Evolutionary conservation across 768 basidiomycete genomes (phyloP), one percentile per base, ranked within the genome.

Genomic region (Hypholoma sublateritium): DNA sequence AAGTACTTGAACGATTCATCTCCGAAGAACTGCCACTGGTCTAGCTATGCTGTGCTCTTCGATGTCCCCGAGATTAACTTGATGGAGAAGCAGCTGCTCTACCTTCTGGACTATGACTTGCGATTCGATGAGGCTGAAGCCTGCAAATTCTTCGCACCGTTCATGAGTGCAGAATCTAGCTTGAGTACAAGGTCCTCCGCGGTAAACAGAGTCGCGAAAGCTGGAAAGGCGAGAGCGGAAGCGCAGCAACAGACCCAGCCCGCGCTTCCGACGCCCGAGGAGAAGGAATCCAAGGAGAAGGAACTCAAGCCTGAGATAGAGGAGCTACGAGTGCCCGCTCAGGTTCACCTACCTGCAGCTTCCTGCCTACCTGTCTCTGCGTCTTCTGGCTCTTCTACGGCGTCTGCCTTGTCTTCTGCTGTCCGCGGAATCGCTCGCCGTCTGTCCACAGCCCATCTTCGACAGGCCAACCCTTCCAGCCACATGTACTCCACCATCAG

Each of bases 1-100:
- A 99, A 99, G 75, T 98, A 98, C 72, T 85, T 98, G 68, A 97
- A 99, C 72, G 93, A 95, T 72, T 89, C 90, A n/a, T 89, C 89
- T 44, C 93, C 93, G 3, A 96, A 95, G 81, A 99, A 98, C 77
- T 81, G 82, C 70, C 91, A 97, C 77, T 99, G 96, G 96, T 83
- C 88, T 55, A 74, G 75, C 47, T 92, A 94, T 69, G 88, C 87
- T 16, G 75, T 77, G 42, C 65, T 91, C 61, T 95, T 93, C 75
- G 86, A 90, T 68, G 74, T 85, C 50, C 72, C 77, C 11, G 91
- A 93, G 75, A 86, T 98, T 71, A 97, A 95, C 72, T 80, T 95
- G 59, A 98, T 98, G 96, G 96, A 99, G 77, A 91, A 87, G 74
- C 94, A 99, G 74, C 84, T 99, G 25, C 85, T 99, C 53, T 89